phyloP scores from a whole-genome alignment of 73 alveolate genomes.

The Tetrahymena thermophila region DNA sequence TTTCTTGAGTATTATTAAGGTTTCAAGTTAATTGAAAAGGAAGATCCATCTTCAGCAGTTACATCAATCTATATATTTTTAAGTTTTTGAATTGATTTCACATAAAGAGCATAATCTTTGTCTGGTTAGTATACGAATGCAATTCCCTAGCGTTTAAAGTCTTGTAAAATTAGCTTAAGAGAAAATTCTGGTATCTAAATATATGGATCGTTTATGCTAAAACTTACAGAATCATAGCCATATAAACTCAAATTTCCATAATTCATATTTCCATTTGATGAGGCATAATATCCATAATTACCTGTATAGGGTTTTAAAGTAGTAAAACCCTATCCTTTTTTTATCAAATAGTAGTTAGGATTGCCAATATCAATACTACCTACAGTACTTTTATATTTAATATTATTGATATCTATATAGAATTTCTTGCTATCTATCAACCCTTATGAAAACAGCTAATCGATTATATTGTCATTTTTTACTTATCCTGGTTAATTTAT shows the following conservation, averaged over 20 bases:
- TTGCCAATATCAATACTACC: neutral
- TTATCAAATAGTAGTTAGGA: neutral
- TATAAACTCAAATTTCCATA: neutral
- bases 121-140: too few species aligned
- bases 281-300: neutral
- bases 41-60: neutral
- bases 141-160: neutral
- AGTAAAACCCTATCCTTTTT: neutral
- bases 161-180: too few species aligned
- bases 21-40: neutral
- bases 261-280: neutral
- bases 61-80: too few species aligned
- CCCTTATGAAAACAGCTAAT: neutral
- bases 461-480: neutral
- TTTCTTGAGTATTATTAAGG: neutral
- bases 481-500: neutral
- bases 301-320: too few species aligned
- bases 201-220: neutral
- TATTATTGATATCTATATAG: too few species aligned
- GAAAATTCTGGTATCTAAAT: neutral
- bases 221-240: neutral
- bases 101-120: neutral
- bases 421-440: neutral
- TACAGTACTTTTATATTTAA: too few species aligned
- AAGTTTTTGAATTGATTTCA: neutral